phyloP scores from a whole-genome alignment of 305 asterid genomes.

The Fraxinus albicans region DNA sequence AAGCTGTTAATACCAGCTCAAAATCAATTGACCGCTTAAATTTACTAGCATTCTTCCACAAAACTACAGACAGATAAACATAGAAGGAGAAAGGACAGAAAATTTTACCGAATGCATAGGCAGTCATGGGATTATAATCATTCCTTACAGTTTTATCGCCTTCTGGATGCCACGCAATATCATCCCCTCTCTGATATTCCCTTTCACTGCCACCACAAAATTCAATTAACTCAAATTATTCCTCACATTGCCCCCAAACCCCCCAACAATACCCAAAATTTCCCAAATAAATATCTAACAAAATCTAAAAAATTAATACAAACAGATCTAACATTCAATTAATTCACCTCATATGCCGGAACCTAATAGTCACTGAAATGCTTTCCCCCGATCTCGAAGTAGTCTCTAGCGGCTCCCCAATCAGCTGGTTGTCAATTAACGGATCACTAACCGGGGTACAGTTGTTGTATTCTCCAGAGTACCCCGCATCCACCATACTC shows the following conservation, averaged over 20 bases:
- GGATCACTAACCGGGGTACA: constrained; percentile 67
- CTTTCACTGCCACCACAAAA: constrained; percentile 62
- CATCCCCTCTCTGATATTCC: constrained; percentile 94
- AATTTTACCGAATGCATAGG: constrained; percentile 82
- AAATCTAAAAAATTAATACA: constrained; percentile 34
- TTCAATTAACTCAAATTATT: constrained; percentile 30
- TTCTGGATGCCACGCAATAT: constrained; percentile 85
- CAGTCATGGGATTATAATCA: constrained; percentile 82
- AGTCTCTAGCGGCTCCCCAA: constrained; percentile 58
- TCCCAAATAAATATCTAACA: constrained; percentile 14
- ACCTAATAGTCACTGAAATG: constrained; percentile 88
- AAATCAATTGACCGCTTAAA: constrained; percentile 2
- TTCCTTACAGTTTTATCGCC: constrained; percentile 77
- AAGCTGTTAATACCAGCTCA: background rate
- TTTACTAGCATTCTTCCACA: background rate
- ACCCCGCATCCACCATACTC: constrained; percentile 40
- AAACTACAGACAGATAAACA: background rate
- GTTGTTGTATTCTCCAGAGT: constrained; percentile 33
- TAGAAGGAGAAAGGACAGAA: no score
- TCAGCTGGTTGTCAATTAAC: constrained; percentile 60
- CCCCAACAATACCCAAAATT: constrained; percentile 33
- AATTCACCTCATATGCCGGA: constrained; percentile 87
- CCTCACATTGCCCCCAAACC: constrained; percentile 23
- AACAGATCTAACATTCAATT: constrained; percentile 48
- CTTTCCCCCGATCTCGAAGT: constrained; percentile 81